These are phyloP conservation scores for Artomyces pyxidatus DNA, from an alignment of 768 basidiomycete species.

Conservation along the genomic window DNA sequence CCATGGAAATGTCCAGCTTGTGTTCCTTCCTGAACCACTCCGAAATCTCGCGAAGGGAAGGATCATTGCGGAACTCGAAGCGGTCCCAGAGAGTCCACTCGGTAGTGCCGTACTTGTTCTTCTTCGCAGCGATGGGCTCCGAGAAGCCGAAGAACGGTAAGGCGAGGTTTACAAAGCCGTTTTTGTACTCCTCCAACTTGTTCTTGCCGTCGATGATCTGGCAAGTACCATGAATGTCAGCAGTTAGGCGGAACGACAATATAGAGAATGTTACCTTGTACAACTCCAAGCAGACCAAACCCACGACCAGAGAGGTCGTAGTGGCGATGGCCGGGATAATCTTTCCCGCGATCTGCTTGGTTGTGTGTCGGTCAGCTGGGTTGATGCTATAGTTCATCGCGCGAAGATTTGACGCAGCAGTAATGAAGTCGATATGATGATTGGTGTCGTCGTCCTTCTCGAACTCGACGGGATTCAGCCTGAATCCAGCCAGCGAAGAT, in stretches of 20 bases:
- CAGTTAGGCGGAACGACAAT: not conserved
- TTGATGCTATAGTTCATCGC: slow-evolving; percentile 92
- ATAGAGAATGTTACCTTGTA: slow-evolving; percentile 66
- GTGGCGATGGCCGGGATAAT: slow-evolving; percentile 99
- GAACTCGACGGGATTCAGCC: slow-evolving; percentile 90
- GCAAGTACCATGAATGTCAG: not conserved
- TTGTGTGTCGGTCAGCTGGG: slow-evolving; percentile 80
- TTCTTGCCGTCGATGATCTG: slow-evolving; percentile 94
- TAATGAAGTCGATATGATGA: slow-evolving; percentile 98
- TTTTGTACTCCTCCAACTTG: slow-evolving; percentile 93
- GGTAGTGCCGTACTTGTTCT: slow-evolving; percentile 78
- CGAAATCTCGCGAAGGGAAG: slow-evolving; percentile 79
- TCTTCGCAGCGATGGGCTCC: slow-evolving; percentile 86
- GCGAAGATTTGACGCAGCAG: slow-evolving; percentile 92
- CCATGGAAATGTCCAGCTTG: slow-evolving; percentile 87
- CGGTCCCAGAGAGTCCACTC: slow-evolving; percentile 99
- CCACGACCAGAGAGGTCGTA: slow-evolving; percentile 92
- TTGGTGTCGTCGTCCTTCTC: slow-evolving; percentile 99
- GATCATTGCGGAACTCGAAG: slow-evolving; percentile 86
- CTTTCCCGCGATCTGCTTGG: slow-evolving; percentile 97
- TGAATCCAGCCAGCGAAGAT: slow-evolving; percentile 91
- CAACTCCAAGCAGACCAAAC: slow-evolving; percentile 89
- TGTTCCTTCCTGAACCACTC: slow-evolving; percentile 79
- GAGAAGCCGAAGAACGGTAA: slow-evolving; percentile 99
- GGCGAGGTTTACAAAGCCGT: slow-evolving; percentile 96